Evolutionary conservation across 768 basidiomycete genomes (phyloP).

Genomic region (Candolleomyces efflorescens): DNA sequence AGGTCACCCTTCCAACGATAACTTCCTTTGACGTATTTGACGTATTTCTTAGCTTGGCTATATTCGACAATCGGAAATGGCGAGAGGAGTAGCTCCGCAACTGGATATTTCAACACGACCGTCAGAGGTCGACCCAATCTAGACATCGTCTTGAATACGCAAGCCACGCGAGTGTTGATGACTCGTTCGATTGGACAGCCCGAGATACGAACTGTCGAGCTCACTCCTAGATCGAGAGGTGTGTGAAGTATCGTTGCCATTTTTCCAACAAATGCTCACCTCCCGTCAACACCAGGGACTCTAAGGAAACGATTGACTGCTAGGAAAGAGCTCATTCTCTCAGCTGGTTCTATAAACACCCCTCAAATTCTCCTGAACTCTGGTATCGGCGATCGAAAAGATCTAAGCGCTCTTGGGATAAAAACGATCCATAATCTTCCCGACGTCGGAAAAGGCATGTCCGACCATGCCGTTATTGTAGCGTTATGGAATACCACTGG

Average conservation of each 20-base stretch:
- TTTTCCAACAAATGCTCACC: background rate
- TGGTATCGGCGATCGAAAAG: conserved; percentile 13
- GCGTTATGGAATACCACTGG: conserved; percentile 10
- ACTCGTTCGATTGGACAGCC: background rate
- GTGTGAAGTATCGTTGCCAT: background rate
- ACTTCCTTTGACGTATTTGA: background rate
- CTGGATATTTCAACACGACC: conserved; percentile 21
- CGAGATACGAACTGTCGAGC: conserved; percentile 8
- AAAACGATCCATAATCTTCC: conserved; percentile 21
- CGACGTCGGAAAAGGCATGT: conserved; percentile 24
- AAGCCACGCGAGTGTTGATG: conserved; percentile 22
- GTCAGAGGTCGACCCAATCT: conserved; percentile 24
- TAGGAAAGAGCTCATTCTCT: conserved; percentile 11
- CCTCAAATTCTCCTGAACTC: conserved; percentile 14
- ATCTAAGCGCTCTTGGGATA: conserved; percentile 16
- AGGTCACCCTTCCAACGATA: background rate
- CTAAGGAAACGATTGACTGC: background rate
- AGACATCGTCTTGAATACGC: conserved; percentile 25
- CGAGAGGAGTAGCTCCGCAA: conserved; percentile 26
- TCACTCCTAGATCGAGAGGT: conserved; percentile 1
- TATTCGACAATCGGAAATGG: conserved; percentile 23
- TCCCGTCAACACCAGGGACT: background rate
- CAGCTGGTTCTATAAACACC: conserved; percentile 11
- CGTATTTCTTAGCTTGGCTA: conserved; percentile 10
- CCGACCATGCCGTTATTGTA: conserved; percentile 18